Percentiles rank a stretch among this genome's conserved stretches.
Conservation (phyloP, 306 rosid species). For the Biancaea sappan region DNA sequence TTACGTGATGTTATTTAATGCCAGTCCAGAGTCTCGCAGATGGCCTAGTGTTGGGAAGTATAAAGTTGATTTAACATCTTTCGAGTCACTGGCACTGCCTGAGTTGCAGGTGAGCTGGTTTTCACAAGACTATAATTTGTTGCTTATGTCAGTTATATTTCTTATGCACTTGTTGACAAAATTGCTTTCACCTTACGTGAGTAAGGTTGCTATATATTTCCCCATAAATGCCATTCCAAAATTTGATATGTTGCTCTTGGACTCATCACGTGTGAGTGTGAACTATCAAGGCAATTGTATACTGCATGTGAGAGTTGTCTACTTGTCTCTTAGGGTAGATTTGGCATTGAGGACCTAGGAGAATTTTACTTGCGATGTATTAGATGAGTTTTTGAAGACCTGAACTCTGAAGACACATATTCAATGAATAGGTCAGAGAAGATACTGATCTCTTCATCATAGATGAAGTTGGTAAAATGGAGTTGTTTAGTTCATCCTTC, state of each 20-base stretch:
- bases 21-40: constrained; percentile 61
- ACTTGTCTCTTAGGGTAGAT: neutral
- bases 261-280: constrained; percentile 3
- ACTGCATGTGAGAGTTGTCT: neutral
- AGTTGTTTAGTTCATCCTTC: constrained; percentile 78
- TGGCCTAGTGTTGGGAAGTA: constrained; percentile 91
- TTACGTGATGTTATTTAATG: constrained; percentile 35
- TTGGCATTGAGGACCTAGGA: constrained; percentile 13
- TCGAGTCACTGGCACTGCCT: constrained; percentile 78
- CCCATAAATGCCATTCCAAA: neutral
- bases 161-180: neutral
- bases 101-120: constrained; percentile 68
- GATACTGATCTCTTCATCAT: constrained; percentile 75
- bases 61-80: constrained; percentile 73
- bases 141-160: constrained; percentile 1
- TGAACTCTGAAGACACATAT: constrained; percentile 26
- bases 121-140: constrained; percentile 3
- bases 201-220: neutral
- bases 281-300: neutral
- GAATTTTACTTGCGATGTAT: neutral
- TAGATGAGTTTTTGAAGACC: constrained; percentile 12
- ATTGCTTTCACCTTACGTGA: neutral
- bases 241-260: neutral
- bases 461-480: constrained; percentile 95
- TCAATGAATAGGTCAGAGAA: constrained; percentile 58